phyloP scores from a whole-genome alignment of 2,329 filamentous ascomycete species.

The Ophiocordyceps camponoti-rufipedis region DNA sequence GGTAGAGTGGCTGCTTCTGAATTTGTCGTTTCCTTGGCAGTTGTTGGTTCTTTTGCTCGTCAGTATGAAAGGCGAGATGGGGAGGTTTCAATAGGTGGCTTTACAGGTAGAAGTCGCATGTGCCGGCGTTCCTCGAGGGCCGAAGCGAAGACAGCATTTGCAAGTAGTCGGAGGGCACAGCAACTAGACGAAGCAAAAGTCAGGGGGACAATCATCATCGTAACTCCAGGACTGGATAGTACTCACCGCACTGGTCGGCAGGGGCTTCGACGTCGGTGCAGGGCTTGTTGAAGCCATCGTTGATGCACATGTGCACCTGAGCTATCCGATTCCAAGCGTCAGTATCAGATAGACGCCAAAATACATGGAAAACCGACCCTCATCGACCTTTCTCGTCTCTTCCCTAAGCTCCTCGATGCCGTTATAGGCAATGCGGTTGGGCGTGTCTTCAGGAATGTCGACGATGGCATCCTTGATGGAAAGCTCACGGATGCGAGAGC shows the following conservation, averaged over 20 bases:
- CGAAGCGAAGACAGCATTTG: neutral
- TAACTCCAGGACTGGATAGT: neutral
- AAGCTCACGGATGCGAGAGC: conserved; percentile 22
- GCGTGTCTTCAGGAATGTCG: conserved; percentile 19
- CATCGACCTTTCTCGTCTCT: neutral
- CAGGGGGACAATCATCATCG: neutral
- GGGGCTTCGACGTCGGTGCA: neutral
- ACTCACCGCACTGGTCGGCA: neutral
- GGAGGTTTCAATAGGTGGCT: too few relatives aligned
- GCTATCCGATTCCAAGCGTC: neutral
- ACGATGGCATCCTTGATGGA: conserved; percentile 19
- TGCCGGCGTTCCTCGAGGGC: neutral
- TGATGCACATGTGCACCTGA: neutral
- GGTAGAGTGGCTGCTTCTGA: neutral
- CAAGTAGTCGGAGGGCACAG: neutral
- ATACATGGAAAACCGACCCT: too few relatives aligned
- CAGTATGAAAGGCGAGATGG: too few relatives aligned
- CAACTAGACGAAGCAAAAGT: neutral
- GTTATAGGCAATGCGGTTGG: conserved; percentile 35
- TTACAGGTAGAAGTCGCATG: neutral
- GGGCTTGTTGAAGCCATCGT: neutral
- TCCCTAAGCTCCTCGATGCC: conserved; percentile 8
- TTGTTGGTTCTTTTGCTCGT: neutral
- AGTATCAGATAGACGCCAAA: too few relatives aligned
- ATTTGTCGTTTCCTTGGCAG: neutral